Evolutionary conservation across 225 moss, liverwort and hornwort genomes (phyloP).

Genomic region (Anthoceros angustus): DNA sequence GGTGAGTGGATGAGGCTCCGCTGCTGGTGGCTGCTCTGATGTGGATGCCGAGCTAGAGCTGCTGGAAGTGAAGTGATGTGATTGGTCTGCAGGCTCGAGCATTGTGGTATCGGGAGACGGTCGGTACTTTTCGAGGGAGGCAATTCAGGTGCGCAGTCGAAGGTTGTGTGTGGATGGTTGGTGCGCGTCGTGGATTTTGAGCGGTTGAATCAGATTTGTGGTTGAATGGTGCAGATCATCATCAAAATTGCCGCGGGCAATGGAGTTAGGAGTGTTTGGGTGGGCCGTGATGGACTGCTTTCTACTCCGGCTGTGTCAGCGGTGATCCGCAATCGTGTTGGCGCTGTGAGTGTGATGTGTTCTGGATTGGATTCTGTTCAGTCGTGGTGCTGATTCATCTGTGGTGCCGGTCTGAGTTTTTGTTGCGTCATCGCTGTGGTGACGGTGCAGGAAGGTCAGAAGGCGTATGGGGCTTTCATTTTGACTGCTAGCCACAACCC

Average conservation of each 20-base stretch:
- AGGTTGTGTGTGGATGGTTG: background rate
- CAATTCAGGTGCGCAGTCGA: slow-evolving; percentile 50
- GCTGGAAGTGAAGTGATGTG: background rate
- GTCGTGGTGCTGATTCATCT: too few relatives aligned
- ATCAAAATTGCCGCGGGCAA: slow-evolving; percentile 84
- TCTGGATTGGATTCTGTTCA: background rate
- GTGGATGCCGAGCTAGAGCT: background rate
- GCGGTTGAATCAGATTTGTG: background rate
- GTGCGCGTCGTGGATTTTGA: background rate
- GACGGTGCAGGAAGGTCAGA: slow-evolving; percentile 43
- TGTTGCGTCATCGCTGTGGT: too few relatives aligned
- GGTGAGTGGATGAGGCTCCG: slow-evolving; percentile 17
- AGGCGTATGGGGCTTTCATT: slow-evolving; percentile 88
- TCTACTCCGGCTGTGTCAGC: slow-evolving; percentile 94
- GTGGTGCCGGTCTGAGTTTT: too few relatives aligned
- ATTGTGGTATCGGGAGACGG: slow-evolving; percentile 98
- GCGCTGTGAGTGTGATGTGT: slow-evolving; percentile 29
- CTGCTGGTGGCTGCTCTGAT: background rate
- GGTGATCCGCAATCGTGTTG: slow-evolving; percentile 60
- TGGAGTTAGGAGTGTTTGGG: slow-evolving; percentile 73
- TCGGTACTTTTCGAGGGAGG: slow-evolving; percentile 82
- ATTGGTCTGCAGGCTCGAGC: slow-evolving; percentile 42
- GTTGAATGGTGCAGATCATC: slow-evolving; percentile 38
- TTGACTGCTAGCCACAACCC: slow-evolving; percentile 98
- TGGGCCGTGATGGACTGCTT: slow-evolving; percentile 73